These are phyloP conservation scores for Neolentinus lepideus DNA, from an alignment of 1,284 basidiomycete species.

Conservation along the genomic window DNA sequence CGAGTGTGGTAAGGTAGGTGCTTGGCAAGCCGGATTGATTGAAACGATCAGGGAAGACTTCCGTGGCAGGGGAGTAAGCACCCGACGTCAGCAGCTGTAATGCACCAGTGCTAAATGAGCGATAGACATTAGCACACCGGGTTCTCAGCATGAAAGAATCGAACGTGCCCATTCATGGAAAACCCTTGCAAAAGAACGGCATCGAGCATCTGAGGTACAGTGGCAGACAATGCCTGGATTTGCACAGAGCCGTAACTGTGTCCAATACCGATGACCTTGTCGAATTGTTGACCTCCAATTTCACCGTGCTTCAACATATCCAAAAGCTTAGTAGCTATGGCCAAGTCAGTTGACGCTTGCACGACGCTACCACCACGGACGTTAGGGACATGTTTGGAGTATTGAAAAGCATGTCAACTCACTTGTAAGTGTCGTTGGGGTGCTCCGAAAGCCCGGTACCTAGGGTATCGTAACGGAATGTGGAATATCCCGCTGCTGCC, in stretches of 20 bases:
- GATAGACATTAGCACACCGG: not conserved
- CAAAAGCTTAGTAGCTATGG: constrained; percentile 10
- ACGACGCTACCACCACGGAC: no score
- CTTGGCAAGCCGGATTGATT: constrained; percentile 5
- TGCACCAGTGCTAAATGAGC: not conserved
- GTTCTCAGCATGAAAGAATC: not conserved
- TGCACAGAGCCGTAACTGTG: constrained; percentile 13
- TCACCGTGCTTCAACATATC: constrained; percentile 11
- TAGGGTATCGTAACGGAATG: constrained; percentile 14
- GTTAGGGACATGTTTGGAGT: no score
- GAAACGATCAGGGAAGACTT: constrained; percentile 10
- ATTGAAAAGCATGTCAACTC: no score
- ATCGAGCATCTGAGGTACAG: constrained; percentile 5
- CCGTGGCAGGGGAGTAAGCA: constrained; percentile 8
- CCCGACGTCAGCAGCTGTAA: constrained; percentile 6
- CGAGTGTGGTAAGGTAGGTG: constrained; percentile 10
- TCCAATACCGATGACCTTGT: constrained; percentile 12
- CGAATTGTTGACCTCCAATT: constrained; percentile 8
- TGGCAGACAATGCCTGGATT: constrained; percentile 8
- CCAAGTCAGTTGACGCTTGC: constrained; percentile 11
- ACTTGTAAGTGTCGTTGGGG: constrained; percentile 13
- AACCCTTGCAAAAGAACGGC: constrained; percentile 10
- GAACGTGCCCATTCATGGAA: constrained; percentile 6
- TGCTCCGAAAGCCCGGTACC: constrained; percentile 14
- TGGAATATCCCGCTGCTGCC: constrained; percentile 11